Evolutionary conservation across 176 grass and related monocot species (phyloP).

Genomic region (Cocos nucifera): DNA sequence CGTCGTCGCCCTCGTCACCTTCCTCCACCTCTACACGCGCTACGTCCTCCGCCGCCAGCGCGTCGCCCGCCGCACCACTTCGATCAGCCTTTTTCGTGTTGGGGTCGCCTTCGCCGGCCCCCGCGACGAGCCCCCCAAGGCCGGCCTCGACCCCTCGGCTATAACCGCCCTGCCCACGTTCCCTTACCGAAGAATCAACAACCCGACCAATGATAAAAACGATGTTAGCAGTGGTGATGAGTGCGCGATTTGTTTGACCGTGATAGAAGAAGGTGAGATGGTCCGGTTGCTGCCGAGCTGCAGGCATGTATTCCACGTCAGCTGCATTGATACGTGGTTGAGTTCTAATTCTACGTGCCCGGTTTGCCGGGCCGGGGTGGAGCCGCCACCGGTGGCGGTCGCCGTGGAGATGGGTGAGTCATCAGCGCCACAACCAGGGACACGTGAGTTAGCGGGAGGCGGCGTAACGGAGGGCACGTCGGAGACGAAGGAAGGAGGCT

Average conservation of each 20-base stretch:
- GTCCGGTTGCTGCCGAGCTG: constrained; percentile 41
- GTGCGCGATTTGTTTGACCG: constrained; percentile 41
- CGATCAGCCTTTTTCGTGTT: too few species aligned
- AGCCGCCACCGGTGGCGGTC: neutral
- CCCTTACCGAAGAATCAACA: neutral
- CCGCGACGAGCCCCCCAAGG: constrained; percentile 4
- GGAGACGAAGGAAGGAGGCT: too few species aligned
- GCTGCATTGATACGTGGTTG: constrained; percentile 58
- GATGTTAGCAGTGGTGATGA: neutral
- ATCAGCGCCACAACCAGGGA: too few species aligned
- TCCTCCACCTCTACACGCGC: too few species aligned
- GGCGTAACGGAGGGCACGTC: too few species aligned
- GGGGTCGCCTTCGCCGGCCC: neutral
- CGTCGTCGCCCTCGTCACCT: too few species aligned
- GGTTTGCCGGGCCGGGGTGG: constrained; percentile 30
- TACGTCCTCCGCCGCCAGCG: too few species aligned
- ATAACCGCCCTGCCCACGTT: constrained; percentile 37
- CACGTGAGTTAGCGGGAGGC: too few species aligned
- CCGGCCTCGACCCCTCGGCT: constrained; percentile 27
- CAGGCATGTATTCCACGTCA: constrained; percentile 47
- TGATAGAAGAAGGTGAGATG: constrained; percentile 30
- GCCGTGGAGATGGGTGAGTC: too few species aligned
- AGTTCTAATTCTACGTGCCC: constrained; percentile 48
- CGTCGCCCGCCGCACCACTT: too few species aligned
- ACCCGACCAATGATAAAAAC: too few species aligned